Percentiles rank a stretch among this genome's conserved stretches.
Conservation (phyloP, 495 filamentous ascomycete genomes). For the Talaromyces wortmannii region DNA sequence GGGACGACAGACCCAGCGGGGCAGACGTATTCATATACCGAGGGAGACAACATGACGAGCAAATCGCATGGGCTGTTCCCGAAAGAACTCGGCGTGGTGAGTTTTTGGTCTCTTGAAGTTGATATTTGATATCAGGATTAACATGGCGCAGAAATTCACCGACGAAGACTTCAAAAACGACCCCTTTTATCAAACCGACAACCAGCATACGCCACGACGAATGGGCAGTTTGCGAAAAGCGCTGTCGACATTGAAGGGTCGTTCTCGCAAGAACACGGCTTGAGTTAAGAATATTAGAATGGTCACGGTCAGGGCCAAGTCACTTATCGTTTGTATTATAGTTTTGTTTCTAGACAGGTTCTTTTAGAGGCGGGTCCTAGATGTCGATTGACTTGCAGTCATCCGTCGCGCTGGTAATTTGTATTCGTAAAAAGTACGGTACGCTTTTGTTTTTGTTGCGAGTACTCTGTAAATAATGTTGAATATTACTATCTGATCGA, state of each 20-base stretch:
- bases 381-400: too few relatives aligned
- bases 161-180: constrained; percentile 43
- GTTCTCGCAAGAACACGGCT: neutral
- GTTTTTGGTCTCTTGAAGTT: neutral
- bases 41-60: constrained; percentile 78
- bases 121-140: constrained; percentile 1
- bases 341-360: neutral
- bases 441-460: too few relatives aligned
- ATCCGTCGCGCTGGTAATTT: too few relatives aligned
- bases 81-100: constrained; percentile 28
- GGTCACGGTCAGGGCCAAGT: neutral
- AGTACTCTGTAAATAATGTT: too few relatives aligned
- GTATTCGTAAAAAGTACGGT: too few relatives aligned
- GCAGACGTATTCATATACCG: constrained; percentile 68
- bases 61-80: constrained; percentile 43
- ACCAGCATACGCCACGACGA: constrained; percentile 2
- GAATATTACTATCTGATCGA: too few relatives aligned
- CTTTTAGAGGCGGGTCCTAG: too few relatives aligned
- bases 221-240: constrained; percentile 6
- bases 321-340: neutral
- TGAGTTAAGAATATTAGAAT: neutral
- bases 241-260: constrained; percentile 2
- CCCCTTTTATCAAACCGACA: constrained; percentile 25
- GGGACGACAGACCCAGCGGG: constrained; percentile 62
- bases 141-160: constrained; percentile 28